Evolutionary conservation across 352 stramenopile genomes (phyloP), one percentile per base, ranked within the genome.

Genomic region (Globisporangium paroecandrum): DNA sequence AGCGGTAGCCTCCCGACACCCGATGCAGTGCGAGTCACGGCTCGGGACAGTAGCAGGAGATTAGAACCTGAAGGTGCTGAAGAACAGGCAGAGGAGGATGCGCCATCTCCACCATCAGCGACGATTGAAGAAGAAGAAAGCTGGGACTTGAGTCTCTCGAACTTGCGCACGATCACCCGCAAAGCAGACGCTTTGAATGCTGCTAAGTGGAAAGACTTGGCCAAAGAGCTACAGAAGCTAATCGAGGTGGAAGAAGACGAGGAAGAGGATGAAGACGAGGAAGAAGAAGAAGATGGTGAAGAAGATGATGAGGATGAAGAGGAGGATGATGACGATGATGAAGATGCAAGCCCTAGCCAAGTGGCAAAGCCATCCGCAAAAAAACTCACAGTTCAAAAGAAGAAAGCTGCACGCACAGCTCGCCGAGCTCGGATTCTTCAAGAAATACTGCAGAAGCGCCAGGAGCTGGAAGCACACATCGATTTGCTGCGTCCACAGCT

Each of bases 141-240:
- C 18, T 86, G 78, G 77, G 58, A 84, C 60, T 77, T 73, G 66
- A 61, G 67, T 13, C 56, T 86, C 57, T 53, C 74, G 53, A 78
- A 61, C 10, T 68, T 84, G 29, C 55, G 64, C 7, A 58, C 69
- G 4, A 36, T 76, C 27, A 75, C 72, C 18, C 71, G 71, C 13
- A 58, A 57, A 27, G 77, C 75, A 0, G 78, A 86, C 49, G 63
- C 69, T 24, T 51, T 58, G 29, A 77, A 76, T 4, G 62, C 70
- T 1, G 20, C n/a, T 10, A 53, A 73, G 47, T 69, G 77, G 4
- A 41, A 58, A 46, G 41, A 24, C 0, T 58, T 83, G 8, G 69
- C 41, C 1, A 27, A 27, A 12, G 29, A 74, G 18, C 38, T 82
- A 29, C 71, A 73, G 27, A 64, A 69, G 1, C 62, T 73, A 7